A percentile compares a stretch with the other conserved stretches of the same genome.
phyloP scores from a whole-genome alignment of 164 flowering plant species.

The Sedum album region DNA sequence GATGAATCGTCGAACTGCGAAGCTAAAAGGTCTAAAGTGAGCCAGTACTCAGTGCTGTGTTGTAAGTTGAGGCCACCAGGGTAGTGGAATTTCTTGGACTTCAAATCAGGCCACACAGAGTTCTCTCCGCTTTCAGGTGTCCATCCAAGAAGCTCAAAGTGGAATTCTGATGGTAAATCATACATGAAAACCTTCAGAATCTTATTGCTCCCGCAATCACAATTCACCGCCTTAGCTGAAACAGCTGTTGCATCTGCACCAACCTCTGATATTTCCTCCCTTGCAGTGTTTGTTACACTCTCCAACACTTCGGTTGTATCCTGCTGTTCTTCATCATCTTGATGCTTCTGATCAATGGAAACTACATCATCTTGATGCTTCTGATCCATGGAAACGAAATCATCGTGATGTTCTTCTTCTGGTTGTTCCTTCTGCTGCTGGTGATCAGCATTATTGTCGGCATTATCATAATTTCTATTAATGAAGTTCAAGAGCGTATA shows the following conservation, averaged over 20 bases:
- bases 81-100: conserved; percentile 38
- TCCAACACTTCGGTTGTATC: neutral
- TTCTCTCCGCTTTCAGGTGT: conserved; percentile 22
- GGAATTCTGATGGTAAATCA: conserved; percentile 84
- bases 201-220: neutral
- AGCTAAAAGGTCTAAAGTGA: conserved; percentile 75
- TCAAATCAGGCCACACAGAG: conserved; percentile 76
- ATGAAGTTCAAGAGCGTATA: conserved; percentile 15
- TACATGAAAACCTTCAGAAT: conserved; percentile 82
- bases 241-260: neutral
- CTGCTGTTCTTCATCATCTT: conserved; percentile 11
- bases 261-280: conserved; percentile 9
- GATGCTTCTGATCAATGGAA: too few species aligned
- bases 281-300: conserved; percentile 10
- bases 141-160: conserved; percentile 76
- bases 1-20: conserved; percentile 34
- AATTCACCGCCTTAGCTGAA: neutral
- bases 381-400: neutral
- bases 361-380: too few species aligned
- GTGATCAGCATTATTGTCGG: neutral
- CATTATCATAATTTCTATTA: conserved; percentile 11
- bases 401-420: neutral
- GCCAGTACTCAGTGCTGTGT: conserved; percentile 95
- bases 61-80: conserved; percentile 93
- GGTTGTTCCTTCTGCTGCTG: neutral